These are phyloP conservation scores for Candida broadrunensis DNA, from an alignment of 805 yeast species.

Conservation along the genomic window DNA sequence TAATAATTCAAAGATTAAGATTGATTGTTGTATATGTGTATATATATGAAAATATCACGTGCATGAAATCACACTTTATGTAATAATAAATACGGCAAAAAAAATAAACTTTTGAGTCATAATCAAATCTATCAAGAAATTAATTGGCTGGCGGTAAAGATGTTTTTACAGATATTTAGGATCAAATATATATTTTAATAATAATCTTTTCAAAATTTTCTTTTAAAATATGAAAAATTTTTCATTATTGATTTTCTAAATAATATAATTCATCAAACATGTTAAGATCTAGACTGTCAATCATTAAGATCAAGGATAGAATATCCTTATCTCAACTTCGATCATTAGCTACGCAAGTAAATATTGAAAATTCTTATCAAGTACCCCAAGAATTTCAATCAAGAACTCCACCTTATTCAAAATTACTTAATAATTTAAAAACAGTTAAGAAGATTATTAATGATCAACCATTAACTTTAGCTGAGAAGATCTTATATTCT, in stretches of 20 bases:
- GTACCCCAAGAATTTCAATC: slow-evolving; percentile 62
- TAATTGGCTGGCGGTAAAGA: slow-evolving; percentile 3
- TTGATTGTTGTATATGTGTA: too few relatives aligned
- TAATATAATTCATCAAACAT: background rate
- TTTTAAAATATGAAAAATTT: background rate
- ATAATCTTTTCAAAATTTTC: too few relatives aligned
- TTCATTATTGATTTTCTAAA: background rate
- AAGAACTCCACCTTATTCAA: slow-evolving; percentile 86
- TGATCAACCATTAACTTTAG: slow-evolving; percentile 79
- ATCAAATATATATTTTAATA: too few relatives aligned
- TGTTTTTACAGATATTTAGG: too few relatives aligned
- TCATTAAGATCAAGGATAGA: background rate
- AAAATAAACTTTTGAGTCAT: too few relatives aligned
- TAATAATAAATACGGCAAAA: too few relatives aligned
- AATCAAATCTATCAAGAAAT: slow-evolving; percentile 5
- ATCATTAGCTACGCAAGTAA: slow-evolving; percentile 29
- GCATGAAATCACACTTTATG: too few relatives aligned
- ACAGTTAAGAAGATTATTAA: slow-evolving; percentile 63
- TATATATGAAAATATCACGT: too few relatives aligned
- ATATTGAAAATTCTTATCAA: slow-evolving; percentile 17
- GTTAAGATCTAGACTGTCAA: slow-evolving; percentile 7
- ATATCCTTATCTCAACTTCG: slow-evolving; percentile 2
- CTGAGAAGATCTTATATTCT: slow-evolving; percentile 92
- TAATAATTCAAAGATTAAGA: too few relatives aligned
- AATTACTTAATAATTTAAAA: slow-evolving; percentile 61